Evolutionary conservation across 1,284 basidiomycete species (phyloP).

Genomic region (Veloboletus limbatus): DNA sequence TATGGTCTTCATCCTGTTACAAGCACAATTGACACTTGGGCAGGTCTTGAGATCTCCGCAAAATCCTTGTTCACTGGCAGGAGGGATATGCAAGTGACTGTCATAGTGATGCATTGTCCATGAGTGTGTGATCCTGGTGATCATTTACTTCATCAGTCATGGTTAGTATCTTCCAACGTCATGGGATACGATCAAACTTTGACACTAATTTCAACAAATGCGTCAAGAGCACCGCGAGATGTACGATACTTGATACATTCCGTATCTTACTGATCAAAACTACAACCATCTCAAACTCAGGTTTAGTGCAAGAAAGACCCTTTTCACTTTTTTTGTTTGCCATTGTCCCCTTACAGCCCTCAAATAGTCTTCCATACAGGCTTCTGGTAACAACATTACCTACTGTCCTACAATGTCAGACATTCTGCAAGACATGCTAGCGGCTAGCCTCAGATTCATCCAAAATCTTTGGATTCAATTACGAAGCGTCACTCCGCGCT

Average conservation of each 20-base stretch:
- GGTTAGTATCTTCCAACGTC: neutral
- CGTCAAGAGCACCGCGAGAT: neutral
- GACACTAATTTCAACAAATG: neutral
- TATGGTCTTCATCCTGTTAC: neutral
- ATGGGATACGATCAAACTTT: neutral
- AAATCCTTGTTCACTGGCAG: neutral
- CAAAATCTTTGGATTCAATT: conserved; percentile 10
- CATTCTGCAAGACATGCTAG: no score
- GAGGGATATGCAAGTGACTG: neutral
- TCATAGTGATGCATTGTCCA: no score
- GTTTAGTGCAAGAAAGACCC: neutral
- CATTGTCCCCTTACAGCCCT: neutral
- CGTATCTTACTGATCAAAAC: neutral
- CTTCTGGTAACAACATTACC: neutral
- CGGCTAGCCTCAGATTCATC: no score
- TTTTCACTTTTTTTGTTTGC: neutral
- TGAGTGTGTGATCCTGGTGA: neutral
- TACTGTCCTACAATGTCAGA: neutral
- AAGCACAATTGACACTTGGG: neutral
- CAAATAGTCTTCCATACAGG: neutral
- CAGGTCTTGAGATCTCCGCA: neutral
- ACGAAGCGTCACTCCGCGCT: neutral
- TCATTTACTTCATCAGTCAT: neutral
- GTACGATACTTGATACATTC: neutral
- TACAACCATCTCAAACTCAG: neutral